Evolutionary conservation across 352 stramenopile species (phyloP), one percentile per base, ranked within the genome.

Genomic region (Pythium coloratum): DNA sequence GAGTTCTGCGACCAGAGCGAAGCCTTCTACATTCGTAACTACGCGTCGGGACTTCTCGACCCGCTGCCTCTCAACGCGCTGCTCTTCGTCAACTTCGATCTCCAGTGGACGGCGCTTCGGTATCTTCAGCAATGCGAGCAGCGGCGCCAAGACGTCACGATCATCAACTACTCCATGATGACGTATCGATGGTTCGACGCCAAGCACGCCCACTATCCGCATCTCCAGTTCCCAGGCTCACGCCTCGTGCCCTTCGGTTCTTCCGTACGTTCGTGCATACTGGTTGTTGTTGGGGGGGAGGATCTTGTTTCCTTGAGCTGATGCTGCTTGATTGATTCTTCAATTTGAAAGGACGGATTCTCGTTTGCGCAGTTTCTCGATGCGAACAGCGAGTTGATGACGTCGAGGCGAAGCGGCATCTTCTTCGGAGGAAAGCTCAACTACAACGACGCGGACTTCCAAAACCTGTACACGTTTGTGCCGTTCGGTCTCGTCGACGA

Each of bases 121-220:
- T 97, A 97, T 62, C 65, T 97, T 18, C 86, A 96, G 71, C 70
- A 81, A 28, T 97, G 91, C 67, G 88, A 97, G 75, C 14, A 62
- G 8, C 57, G 42, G 7, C 62, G 68, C 32, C 42, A 59, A 2
- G 88, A 97, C 69, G 65, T 97, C 6, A 90, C 72, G 1, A 76
- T 79, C n/a, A 59, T 97, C 3, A 90, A 97, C 62, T 75, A 94
- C 26, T 86, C 78, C 30, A 96, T 97, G 90, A 92, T 95, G 78
- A 86, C 73, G 18, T 92, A 86, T 58, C 47, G 53, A n/a, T 95
- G 87, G 86, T 86, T 85, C 63, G 40, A 76, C 68, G 65, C 62
- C 18, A 92, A 91, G 64, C 76, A 73, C 60, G 61, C 6, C 0
- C 49, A 88, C 16, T 95, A 94, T 59, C 67, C 60, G 13, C n/a